Evolutionary conservation across 2,329 filamentous ascomycete genomes (phyloP).

Genomic region (Arthrobotrys pseudoclavata): DNA sequence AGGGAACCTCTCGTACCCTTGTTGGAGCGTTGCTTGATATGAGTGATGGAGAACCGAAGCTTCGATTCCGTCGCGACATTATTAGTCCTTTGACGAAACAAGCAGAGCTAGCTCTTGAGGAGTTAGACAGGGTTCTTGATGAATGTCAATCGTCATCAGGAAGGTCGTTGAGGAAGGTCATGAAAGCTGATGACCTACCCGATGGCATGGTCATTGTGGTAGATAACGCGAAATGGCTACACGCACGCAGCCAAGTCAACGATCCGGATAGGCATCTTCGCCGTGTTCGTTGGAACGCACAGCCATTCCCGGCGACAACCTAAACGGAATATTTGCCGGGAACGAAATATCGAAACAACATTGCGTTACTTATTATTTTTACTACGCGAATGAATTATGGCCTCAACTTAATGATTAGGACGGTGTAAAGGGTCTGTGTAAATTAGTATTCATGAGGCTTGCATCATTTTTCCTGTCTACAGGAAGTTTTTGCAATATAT

Average conservation of each 20-base stretch:
- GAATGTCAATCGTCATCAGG: slow-evolving; percentile 43
- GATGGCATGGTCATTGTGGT: slow-evolving; percentile 65
- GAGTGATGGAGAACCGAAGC: slow-evolving; percentile 56
- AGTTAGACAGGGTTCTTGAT: slow-evolving; percentile 63
- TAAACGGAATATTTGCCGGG: neutral
- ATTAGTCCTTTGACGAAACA: slow-evolving; percentile 62
- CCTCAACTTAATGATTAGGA: neutral
- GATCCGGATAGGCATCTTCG: slow-evolving; percentile 66
- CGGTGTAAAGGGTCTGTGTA: neutral
- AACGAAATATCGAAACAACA: too few species aligned
- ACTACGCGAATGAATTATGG: neutral
- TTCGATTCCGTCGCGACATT: slow-evolving; percentile 65
- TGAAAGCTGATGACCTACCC: slow-evolving; percentile 63
- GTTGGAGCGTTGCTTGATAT: slow-evolving; percentile 62
- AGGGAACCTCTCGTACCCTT: slow-evolving; percentile 61
- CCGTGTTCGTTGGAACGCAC: slow-evolving; percentile 65
- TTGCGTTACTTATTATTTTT: neutral
- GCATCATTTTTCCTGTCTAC: too few species aligned
- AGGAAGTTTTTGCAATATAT: neutral
- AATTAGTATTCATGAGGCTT: too few species aligned
- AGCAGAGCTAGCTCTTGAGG: slow-evolving; percentile 64
- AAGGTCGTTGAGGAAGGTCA: slow-evolving; percentile 60
- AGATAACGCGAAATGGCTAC: slow-evolving; percentile 66
- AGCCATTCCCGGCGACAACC: slow-evolving; percentile 29
- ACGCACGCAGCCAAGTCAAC: slow-evolving; percentile 65